phyloP scores from a whole-genome alignment of 306 rosid species.

The Dicorynia guianensis region DNA sequence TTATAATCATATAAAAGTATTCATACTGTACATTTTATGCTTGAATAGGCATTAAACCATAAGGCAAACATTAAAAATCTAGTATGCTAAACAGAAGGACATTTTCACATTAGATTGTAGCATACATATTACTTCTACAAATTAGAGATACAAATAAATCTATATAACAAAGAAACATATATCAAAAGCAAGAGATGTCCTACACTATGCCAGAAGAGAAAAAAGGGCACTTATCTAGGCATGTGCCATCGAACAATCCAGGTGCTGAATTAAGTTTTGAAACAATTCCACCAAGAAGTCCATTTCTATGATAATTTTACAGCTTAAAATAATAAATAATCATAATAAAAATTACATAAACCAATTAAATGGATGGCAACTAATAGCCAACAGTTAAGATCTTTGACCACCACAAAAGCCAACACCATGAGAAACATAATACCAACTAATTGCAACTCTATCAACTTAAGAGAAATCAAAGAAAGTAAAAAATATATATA shows the following conservation, averaged over 20 bases:
- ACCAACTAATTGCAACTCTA: too few relatives aligned
- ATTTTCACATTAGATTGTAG: too few relatives aligned
- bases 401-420: not conserved
- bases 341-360: conserved; percentile 18
- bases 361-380: conserved; percentile 7
- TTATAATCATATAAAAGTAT: not conserved
- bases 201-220: conserved; percentile 1
- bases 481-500: too few relatives aligned
- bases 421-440: too few relatives aligned
- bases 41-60: conserved; percentile 12
- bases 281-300: conserved; percentile 93
- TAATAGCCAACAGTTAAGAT: conserved; percentile 13
- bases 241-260: conserved; percentile 91
- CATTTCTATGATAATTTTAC: conserved; percentile 77
- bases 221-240: not conserved
- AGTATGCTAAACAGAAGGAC: too few relatives aligned
- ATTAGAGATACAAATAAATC: too few relatives aligned
- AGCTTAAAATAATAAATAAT: conserved; percentile 29
- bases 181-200: not conserved
- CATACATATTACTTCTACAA: too few relatives aligned
- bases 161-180: too few relatives aligned
- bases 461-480: too few relatives aligned
- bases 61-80: conserved; percentile 18
- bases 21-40: conserved; percentile 26
- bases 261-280: conserved; percentile 79